These are phyloP conservation scores for Senna siamea DNA, from an alignment of 306 rosid species.

Conservation along the genomic window DNA sequence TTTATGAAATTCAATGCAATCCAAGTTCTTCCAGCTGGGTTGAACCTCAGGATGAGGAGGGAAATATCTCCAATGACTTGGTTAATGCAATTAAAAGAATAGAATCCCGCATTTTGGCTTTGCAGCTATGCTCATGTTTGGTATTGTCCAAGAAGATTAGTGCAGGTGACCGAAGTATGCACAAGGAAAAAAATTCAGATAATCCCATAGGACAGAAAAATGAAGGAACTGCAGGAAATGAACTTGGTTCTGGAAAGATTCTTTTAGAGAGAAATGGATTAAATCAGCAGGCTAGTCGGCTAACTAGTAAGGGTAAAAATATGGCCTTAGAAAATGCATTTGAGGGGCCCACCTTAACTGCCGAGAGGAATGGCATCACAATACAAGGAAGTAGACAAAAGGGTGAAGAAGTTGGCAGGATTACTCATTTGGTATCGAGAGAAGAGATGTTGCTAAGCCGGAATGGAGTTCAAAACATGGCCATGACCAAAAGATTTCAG, in stretches of 20 bases:
- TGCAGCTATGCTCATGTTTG: slow-evolving; percentile 49
- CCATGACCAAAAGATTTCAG: slow-evolving; percentile 31
- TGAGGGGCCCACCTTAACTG: too few species aligned
- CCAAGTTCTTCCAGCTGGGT: slow-evolving; percentile 27
- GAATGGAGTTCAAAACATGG: slow-evolving; percentile 26
- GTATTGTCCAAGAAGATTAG: slow-evolving; percentile 19
- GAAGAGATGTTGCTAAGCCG: slow-evolving; percentile 12
- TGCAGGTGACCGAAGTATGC: slow-evolving; percentile 29
- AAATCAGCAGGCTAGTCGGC: slow-evolving; percentile 32
- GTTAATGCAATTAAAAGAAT: slow-evolving; percentile 54
- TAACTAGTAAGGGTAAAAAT: slow-evolving; percentile 29
- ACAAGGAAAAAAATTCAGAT: slow-evolving; percentile 14
- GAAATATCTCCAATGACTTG: slow-evolving; percentile 52
- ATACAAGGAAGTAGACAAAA: not conserved
- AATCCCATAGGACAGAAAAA: slow-evolving; percentile 4
- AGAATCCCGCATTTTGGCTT: slow-evolving; percentile 64
- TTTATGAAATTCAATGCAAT: slow-evolving; percentile 27
- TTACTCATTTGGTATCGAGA: too few species aligned
- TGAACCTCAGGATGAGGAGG: slow-evolving; percentile 41
- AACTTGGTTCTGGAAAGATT: slow-evolving; percentile 16
- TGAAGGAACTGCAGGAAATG: slow-evolving; percentile 18
- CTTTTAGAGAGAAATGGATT: slow-evolving; percentile 32
- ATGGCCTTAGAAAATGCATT: slow-evolving; percentile 29
- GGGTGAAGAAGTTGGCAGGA: too few species aligned
- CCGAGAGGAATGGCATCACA: slow-evolving; percentile 22